These are phyloP conservation scores for Hyphodiscus hymeniophilus DNA, from an alignment of 495 filamentous ascomycete genomes.

Conservation along the genomic window DNA sequence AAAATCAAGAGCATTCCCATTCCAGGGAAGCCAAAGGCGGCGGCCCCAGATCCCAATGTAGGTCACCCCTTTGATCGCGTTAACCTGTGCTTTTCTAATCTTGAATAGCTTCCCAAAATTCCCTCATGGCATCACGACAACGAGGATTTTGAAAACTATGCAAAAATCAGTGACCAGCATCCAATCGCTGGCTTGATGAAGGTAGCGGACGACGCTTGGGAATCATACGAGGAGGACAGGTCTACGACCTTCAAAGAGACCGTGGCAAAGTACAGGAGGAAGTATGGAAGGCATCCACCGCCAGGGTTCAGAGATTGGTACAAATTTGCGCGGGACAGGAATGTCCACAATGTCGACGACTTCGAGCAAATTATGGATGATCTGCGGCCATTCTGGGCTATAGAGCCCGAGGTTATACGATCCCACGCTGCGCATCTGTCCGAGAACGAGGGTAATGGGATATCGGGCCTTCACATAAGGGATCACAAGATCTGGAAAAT, in stretches of 20 bases:
- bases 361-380: constrained; percentile 66
- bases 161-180: constrained; percentile 23
- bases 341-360: constrained; percentile 59
- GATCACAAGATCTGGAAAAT: constrained; percentile 28
- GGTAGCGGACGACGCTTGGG: constrained; percentile 34
- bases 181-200: constrained; percentile 38
- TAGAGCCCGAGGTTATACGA: constrained; percentile 50
- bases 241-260: constrained; percentile 47
- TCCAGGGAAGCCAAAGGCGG: constrained; percentile 6
- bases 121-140: constrained; percentile 15
- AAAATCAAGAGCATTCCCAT: constrained; percentile 18
- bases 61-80: neutral
- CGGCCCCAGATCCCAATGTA: constrained; percentile 9
- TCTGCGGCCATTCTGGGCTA: constrained; percentile 61
- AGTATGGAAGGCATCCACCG: constrained; percentile 61
- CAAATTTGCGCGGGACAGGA: constrained; percentile 48
- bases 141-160: constrained; percentile 15
- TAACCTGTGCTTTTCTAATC: neutral
- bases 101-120: constrained; percentile 7
- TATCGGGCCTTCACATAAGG: constrained; percentile 21
- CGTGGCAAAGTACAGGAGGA: constrained; percentile 52
- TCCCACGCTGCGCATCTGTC: constrained; percentile 42
- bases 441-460: constrained; percentile 11
- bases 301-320: constrained; percentile 66
- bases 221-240: constrained; percentile 27